Percentiles rank a stretch among this genome's conserved stretches.
These are phyloP conservation scores for Rhodamnia argentea DNA, from an alignment of 345 rosid genomes.

Conservation along the genomic window DNA sequence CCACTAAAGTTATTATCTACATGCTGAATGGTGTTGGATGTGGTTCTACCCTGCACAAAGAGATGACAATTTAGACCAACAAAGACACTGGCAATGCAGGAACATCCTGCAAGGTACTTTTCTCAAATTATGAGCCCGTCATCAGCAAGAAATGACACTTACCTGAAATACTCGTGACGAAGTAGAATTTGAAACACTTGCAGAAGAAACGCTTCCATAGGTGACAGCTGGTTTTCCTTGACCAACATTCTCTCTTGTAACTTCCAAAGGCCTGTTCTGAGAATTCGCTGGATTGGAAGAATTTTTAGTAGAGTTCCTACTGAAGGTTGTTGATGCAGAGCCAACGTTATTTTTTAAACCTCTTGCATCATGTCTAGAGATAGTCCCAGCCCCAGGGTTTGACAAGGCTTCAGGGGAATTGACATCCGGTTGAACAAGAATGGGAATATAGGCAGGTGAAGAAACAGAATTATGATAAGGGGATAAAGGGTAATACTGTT, in stretches of 20 bases:
- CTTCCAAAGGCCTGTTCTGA: conserved; percentile 27
- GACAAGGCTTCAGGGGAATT: conserved; percentile 33
- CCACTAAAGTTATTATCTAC: conserved; percentile 30
- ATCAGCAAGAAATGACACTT: not conserved
- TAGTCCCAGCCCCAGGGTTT: conserved; percentile 25
- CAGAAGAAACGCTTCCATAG: conserved; percentile 29
- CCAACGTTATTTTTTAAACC: conserved; percentile 27
- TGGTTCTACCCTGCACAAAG: conserved; percentile 41
- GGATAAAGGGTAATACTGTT: conserved; percentile 52
- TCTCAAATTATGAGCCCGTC: not conserved
- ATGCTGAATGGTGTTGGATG: conserved; percentile 33
- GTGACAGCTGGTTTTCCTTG: conserved; percentile 26
- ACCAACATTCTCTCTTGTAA: conserved; percentile 32
- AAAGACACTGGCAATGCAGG: not conserved
- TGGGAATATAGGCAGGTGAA: conserved; percentile 49
- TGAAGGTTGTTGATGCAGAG: conserved; percentile 34
- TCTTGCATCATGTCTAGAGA: conserved; percentile 37
- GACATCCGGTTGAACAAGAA: conserved; percentile 45
- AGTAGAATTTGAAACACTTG: conserved; percentile 15
- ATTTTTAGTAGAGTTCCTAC: conserved; percentile 33
- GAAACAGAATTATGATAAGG: conserved; percentile 53
- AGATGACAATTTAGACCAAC: not conserved
- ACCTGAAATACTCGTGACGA: conserved; percentile 46
- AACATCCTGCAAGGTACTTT: not conserved
- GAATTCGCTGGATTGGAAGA: conserved; percentile 31